These are phyloP conservation scores for Panicum hallii DNA, from an alignment of 202 grass and related monocot species.

Conservation along the genomic window DNA sequence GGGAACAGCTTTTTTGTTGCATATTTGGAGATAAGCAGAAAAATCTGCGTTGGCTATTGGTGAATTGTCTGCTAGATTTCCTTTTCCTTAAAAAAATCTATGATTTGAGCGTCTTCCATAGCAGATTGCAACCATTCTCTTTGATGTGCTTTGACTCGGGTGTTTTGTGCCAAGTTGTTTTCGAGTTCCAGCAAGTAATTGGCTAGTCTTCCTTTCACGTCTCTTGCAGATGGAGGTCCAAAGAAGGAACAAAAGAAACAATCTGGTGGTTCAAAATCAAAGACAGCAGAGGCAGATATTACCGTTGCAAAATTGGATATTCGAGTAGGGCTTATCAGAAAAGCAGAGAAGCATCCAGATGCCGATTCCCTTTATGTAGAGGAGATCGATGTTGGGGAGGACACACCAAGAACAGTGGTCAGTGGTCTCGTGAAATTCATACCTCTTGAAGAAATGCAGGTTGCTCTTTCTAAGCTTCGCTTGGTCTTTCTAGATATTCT, in stretches of 20 bases:
- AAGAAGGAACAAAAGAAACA: slow-evolving; percentile 86
- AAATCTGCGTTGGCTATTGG: slow-evolving; percentile 7
- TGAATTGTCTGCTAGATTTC: background rate
- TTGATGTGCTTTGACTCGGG: slow-evolving; percentile 18
- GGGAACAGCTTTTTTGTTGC: background rate
- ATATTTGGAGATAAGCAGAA: slow-evolving; percentile 1
- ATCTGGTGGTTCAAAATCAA: slow-evolving; percentile 72
- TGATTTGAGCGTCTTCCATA: background rate
- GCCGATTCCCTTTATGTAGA: slow-evolving; percentile 98
- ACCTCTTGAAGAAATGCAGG: slow-evolving; percentile 97
- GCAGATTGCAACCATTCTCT: background rate
- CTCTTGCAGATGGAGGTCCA: slow-evolving; percentile 55
- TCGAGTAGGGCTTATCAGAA: slow-evolving; percentile 82
- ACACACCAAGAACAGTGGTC: slow-evolving; percentile 81
- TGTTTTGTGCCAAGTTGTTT: slow-evolving; percentile 22
- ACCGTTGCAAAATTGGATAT: slow-evolving; percentile 81
- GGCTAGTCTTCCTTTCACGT: background rate
- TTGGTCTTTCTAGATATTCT: slow-evolving; percentile 18
- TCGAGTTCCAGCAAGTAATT: slow-evolving; percentile 33
- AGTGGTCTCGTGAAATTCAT: slow-evolving; percentile 95
- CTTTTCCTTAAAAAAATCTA: slow-evolving; percentile 5
- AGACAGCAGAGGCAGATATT: slow-evolving; percentile 65
- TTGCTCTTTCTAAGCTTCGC: slow-evolving; percentile 23
- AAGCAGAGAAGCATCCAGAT: slow-evolving; percentile 94
- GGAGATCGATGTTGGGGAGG: slow-evolving; percentile 96